Evolutionary conservation across 192 early-diverging fungal species (phyloP).

Genomic region (Podila verticillata): DNA sequence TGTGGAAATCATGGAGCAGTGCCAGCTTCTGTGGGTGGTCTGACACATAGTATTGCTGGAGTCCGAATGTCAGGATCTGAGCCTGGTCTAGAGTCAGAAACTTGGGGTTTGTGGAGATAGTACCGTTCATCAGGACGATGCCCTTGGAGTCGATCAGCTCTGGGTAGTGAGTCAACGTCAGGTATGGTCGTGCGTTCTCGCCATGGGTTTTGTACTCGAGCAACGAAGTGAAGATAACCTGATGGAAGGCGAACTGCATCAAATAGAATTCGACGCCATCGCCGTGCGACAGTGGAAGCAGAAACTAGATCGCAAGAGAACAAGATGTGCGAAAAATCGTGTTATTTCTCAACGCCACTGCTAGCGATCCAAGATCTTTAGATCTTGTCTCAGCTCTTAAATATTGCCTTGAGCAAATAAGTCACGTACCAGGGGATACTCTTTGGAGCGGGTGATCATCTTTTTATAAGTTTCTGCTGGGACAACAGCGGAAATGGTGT

Average conservation of each 20-base stretch:
- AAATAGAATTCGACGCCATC: slow-evolving; percentile 89
- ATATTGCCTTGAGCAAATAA: background rate
- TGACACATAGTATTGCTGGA: slow-evolving; percentile 92
- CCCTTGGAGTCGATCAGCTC: slow-evolving; percentile 83
- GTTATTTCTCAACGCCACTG: background rate
- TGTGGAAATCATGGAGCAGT: slow-evolving; percentile 84
- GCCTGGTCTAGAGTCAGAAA: slow-evolving; percentile 74
- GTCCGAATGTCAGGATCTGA: slow-evolving; percentile 78
- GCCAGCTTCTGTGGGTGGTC: slow-evolving; percentile 69
- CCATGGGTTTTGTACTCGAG: slow-evolving; percentile 90
- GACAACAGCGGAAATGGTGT: slow-evolving; percentile 70
- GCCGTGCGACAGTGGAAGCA: slow-evolving; percentile 84
- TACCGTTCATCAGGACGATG: slow-evolving; percentile 92
- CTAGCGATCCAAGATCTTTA: background rate
- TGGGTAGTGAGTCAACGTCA: slow-evolving; percentile 90
- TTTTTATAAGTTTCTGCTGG: slow-evolving; percentile 66
- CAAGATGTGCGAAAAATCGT: background rate
- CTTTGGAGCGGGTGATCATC: slow-evolving; percentile 59
- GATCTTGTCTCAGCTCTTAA: too few relatives aligned
- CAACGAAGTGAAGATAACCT: slow-evolving; percentile 87
- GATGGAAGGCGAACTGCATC: slow-evolving; percentile 86
- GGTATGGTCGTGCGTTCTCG: slow-evolving; percentile 78
- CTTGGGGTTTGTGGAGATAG: slow-evolving; percentile 63
- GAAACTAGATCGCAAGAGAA: slow-evolving; percentile 66
- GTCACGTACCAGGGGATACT: slow-evolving; percentile 65